Percentiles rank a stretch among this genome's conserved stretches.
Evolutionary conservation across 768 basidiomycete genomes (phyloP).

Genomic region (Tricholoma sp.): DNA sequence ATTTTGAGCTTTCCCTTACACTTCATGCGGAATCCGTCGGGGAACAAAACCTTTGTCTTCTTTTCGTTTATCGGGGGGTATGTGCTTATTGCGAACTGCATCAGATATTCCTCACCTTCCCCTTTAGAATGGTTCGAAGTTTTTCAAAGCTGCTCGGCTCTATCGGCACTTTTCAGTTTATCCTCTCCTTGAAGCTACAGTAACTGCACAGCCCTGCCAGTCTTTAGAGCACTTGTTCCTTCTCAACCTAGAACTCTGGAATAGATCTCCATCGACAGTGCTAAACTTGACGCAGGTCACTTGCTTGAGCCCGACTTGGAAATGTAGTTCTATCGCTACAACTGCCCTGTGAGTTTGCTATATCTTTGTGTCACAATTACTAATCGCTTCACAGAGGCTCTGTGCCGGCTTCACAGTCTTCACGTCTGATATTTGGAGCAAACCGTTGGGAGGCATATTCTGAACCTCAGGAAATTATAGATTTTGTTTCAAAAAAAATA

Average conservation of each 20-base stretch:
- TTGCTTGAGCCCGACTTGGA: conserved; percentile 69
- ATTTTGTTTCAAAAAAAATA: conserved; percentile 51
- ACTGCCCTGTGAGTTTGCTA: conserved; percentile 36
- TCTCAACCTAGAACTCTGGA: conserved; percentile 53
- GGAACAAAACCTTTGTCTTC: conserved; percentile 46
- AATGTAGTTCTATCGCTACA: conserved; percentile 35
- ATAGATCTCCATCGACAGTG: conserved; percentile 34
- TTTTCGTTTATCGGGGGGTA: conserved; percentile 64
- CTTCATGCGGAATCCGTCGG: conserved; percentile 48
- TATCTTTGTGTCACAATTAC: conserved; percentile 5
- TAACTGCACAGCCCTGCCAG: conserved; percentile 45
- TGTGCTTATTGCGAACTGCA: not conserved
- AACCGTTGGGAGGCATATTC: conserved; percentile 30
- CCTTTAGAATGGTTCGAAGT: conserved; percentile 38
- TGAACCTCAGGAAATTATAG: conserved; percentile 35
- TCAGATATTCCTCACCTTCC: not conserved
- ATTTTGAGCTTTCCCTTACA: conserved; percentile 44
- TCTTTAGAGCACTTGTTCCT: conserved; percentile 45
- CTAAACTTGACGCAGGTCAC: conserved; percentile 54
- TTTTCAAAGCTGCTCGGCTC: conserved; percentile 57
- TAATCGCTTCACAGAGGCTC: conserved; percentile 27
- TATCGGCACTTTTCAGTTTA: conserved; percentile 54
- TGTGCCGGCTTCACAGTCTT: conserved; percentile 45
- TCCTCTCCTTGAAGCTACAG: conserved; percentile 51
- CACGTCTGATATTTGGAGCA: conserved; percentile 38